These are phyloP conservation scores for Iris macrosiphon DNA, from an alignment of 106 monocot genomes.

Conservation along the genomic window DNA sequence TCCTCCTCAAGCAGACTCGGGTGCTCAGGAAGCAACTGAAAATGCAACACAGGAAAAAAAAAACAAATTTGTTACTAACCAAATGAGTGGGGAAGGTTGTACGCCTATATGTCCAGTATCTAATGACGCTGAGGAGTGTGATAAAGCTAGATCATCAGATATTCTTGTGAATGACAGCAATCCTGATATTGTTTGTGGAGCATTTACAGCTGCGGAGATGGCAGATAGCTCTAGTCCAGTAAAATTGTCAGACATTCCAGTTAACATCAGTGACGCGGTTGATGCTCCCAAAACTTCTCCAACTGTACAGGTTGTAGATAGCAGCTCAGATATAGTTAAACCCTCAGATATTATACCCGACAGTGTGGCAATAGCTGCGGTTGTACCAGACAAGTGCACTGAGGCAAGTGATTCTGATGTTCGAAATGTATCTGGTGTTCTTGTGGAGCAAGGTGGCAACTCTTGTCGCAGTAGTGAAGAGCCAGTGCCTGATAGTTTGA, in stretches of 20 bases:
- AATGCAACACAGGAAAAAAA: too few relatives aligned
- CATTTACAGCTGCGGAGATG: too few relatives aligned
- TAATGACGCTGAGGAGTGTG: background rate
- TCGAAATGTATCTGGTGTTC: background rate
- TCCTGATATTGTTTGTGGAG: background rate
- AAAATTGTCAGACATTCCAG: background rate
- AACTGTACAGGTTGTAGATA: background rate
- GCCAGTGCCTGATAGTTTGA: too few relatives aligned
- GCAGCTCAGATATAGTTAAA: slow-evolving; percentile 1
- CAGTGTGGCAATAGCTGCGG: background rate
- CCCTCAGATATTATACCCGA: background rate
- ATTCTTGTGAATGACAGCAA: background rate
- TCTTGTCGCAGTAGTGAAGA: too few relatives aligned
- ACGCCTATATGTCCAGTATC: background rate
- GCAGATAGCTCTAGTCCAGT: too few relatives aligned
- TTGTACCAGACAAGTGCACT: background rate
- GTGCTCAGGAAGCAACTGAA: too few relatives aligned
- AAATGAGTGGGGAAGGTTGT: background rate
- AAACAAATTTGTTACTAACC: too few relatives aligned
- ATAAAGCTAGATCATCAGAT: slow-evolving; percentile 1
- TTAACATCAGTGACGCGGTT: background rate
- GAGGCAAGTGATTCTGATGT: background rate
- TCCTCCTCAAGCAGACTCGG: too few relatives aligned
- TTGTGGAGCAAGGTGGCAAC: background rate
- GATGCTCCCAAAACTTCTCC: background rate